These are phyloP conservation scores for Fraxinus anomala DNA, from an alignment of 257 asterid genomes.

Conservation along the genomic window DNA sequence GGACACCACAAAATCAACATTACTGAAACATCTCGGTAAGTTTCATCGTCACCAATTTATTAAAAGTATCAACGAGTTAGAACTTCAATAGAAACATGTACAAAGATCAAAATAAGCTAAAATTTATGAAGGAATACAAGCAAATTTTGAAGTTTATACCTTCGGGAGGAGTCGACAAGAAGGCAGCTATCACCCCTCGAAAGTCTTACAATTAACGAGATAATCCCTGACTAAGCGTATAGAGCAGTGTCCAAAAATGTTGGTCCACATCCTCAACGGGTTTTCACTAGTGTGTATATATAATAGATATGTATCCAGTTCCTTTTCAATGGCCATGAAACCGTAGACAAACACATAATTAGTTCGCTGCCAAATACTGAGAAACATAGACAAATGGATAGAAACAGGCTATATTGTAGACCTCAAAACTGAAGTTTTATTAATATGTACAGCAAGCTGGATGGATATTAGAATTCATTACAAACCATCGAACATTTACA, in stretches of 20 bases:
- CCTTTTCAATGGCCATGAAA: not conserved
- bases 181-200: not conserved
- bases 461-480: not conserved
- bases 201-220: not conserved
- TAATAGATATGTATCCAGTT: not conserved
- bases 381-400: not conserved
- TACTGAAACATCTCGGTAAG: not conserved
- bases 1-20: not conserved
- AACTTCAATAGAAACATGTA: not conserved
- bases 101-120: not conserved
- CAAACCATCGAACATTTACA: conserved; percentile 23
- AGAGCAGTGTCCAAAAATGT: not conserved
- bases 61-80: not conserved
- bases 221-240: not conserved
- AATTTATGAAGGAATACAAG: too few species aligned
- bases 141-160: too few species aligned
- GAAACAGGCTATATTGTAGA: not conserved
- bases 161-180: not conserved
- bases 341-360: not conserved
- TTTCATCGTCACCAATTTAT: not conserved
- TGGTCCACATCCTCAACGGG: not conserved
- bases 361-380: not conserved
- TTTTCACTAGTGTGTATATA: too few species aligned
- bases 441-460: not conserved
- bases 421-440: not conserved